Conservation (phyloP, 495 filamentous ascomycete species). For the Xylaria castorea region DNA sequence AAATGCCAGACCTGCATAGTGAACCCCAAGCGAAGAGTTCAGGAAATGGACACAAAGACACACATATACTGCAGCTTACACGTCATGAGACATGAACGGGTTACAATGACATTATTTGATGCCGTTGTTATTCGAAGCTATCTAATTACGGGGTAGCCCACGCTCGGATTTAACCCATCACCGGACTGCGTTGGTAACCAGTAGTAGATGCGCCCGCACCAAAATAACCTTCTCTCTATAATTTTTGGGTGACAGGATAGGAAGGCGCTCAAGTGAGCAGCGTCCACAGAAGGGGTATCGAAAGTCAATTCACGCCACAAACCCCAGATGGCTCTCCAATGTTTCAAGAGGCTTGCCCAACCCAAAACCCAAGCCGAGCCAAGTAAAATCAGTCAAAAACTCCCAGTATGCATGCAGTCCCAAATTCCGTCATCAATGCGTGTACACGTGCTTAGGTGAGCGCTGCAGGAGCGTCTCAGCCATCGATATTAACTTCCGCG, state of each 20-base stretch:
- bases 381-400: constrained; percentile 21
- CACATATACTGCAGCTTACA: neutral
- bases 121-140: neutral
- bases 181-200: constrained; percentile 10
- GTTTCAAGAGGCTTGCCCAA: constrained; percentile 1
- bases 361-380: constrained; percentile 20
- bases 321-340: constrained; percentile 13
- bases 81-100: constrained; percentile 6
- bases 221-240: constrained; percentile 21
- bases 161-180: neutral
- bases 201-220: constrained; percentile 1
- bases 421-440: constrained; percentile 23
- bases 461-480: neutral
- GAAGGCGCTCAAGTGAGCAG: constrained; percentile 17
- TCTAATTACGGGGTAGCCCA: constrained; percentile 5
- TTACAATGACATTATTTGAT: neutral
- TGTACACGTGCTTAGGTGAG: constrained; percentile 15
- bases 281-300: constrained; percentile 30
- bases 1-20: neutral
- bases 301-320: constrained; percentile 28
- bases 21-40: neutral
- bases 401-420: constrained; percentile 30
- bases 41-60: neutral
- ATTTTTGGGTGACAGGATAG: constrained; percentile 21
- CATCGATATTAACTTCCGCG: constrained; percentile 26